Base-by-base conservation (phyloP, 2,329 filamentous ascomycete species). In the Aspergillus glaucus region DNA sequence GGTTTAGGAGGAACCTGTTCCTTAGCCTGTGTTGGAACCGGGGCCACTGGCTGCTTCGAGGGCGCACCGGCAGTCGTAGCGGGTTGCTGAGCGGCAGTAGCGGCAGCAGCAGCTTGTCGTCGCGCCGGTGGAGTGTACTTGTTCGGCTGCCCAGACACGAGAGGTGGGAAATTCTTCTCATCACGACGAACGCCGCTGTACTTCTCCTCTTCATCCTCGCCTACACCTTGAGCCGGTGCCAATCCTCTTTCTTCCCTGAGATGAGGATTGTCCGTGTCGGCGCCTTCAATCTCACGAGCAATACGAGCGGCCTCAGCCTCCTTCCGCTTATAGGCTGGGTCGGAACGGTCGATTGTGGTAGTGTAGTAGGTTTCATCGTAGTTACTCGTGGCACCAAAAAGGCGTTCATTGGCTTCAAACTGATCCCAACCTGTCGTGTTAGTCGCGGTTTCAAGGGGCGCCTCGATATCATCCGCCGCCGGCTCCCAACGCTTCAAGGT, bases 301-400 rank as follows among this genome's bases (percentile, higher is more conserved):
- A 92, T 87, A 57, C 79, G 85, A 19, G 91, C 89, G 2, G 91
- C 93, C 32, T 84, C 80, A 3, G 87, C 89, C 59, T 87, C 78
- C 55, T 85, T 82, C 66, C 88, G 82, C 55, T 81, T 84, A 69
- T 94, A 96, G 47, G 86, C 78, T 1, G 93, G 91, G 59, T 95
- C 84, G 54, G 71, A 87, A 62, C 84, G 88, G 69, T 98, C 83
- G 62, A 98, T 94, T 37, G 81, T 74, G 8, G 93, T 98, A 1
- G 93, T 98, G 72, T 98, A 98, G 40, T 93, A 82, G 59, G 88
- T 90, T 70, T 97, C 93, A 62, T 97, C 84, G 65, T 97, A 98
- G 60, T 90, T 89, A 46, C 87, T 93, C 69, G 83, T 88, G 36
- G 94, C 73, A 32, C 93, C 93, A 63, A 95, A 97, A 26, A 89